phyloP scores from a whole-genome alignment of 495 filamentous ascomycete species.

The Letharia columbiana region DNA sequence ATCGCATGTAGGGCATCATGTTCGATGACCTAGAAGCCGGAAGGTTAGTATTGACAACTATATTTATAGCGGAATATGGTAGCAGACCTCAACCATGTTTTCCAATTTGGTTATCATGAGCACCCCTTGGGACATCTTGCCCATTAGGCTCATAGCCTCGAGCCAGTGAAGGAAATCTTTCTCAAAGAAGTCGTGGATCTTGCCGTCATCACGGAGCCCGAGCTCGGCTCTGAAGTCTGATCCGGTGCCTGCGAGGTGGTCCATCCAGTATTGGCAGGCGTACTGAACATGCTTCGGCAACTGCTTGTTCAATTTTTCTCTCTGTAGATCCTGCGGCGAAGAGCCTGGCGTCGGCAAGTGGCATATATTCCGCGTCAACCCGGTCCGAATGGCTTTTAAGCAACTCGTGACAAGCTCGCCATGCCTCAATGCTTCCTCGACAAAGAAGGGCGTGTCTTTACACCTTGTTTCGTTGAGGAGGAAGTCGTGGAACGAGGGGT shows the following conservation, averaged over 20 bases:
- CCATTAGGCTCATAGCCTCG: conserved; percentile 22
- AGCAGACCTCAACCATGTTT: conserved; percentile 3
- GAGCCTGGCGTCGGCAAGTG: conserved; percentile 29
- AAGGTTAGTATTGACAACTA: conserved; percentile 1
- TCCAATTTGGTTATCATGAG: background rate
- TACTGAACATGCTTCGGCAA: conserved; percentile 28
- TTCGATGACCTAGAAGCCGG: background rate
- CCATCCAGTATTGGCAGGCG: conserved; percentile 30
- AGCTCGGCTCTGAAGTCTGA: background rate
- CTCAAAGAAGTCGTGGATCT: conserved; percentile 20
- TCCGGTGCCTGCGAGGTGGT: conserved; percentile 21
- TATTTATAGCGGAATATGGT: background rate
- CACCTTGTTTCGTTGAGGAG: conserved; percentile 32
- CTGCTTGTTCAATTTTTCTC: conserved; percentile 20
- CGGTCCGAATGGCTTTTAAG: conserved; percentile 28
- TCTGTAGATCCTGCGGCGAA: conserved; percentile 13
- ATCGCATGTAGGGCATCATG: background rate
- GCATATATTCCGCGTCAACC: conserved; percentile 36
- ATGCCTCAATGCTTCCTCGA: conserved; percentile 32
- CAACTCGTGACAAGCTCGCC: conserved; percentile 28
- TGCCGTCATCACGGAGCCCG: conserved; percentile 17
- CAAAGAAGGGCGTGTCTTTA: conserved; percentile 28
- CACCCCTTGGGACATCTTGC: conserved; percentile 13
- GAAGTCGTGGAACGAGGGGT: conserved; percentile 45
- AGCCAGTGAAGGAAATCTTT: conserved; percentile 24